Percentiles rank a stretch among this genome's conserved stretches.
phyloP scores from a whole-genome alignment of 768 basidiomycete genomes.

The Rhodotorula babjevae region DNA sequence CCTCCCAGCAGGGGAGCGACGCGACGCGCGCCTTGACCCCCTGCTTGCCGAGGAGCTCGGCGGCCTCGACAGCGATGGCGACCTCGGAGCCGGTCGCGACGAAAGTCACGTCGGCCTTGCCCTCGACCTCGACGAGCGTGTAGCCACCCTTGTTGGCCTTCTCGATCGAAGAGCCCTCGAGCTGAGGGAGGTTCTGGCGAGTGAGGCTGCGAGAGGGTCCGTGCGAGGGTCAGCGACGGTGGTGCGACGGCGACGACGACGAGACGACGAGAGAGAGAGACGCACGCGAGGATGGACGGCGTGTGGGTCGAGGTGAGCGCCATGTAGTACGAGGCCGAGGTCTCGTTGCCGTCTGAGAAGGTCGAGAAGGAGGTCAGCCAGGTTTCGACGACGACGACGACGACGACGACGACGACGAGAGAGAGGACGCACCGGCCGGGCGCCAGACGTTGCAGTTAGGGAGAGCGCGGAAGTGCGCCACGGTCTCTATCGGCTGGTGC shows the following conservation, averaged over 20 bases:
- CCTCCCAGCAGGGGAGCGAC: slow-evolving; percentile 81
- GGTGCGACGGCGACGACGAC: too few relatives aligned
- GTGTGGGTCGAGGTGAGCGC: slow-evolving; percentile 69
- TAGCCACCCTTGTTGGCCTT: slow-evolving; percentile 79
- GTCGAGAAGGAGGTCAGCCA: too few relatives aligned
- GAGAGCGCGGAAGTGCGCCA: slow-evolving; percentile 74
- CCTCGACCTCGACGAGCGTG: slow-evolving; percentile 71
- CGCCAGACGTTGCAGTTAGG: slow-evolving; percentile 79
- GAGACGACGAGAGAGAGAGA: background rate
- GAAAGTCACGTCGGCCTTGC: slow-evolving; percentile 72
- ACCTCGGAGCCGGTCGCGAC: slow-evolving; percentile 89
- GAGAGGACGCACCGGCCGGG: slow-evolving; percentile 23
- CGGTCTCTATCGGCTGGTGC: slow-evolving; percentile 65
- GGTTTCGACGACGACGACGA: background rate
- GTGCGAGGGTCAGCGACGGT: background rate
- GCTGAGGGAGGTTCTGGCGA: slow-evolving; percentile 86
- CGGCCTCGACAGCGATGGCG: slow-evolving; percentile 77
- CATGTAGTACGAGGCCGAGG: slow-evolving; percentile 81
- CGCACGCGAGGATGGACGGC: slow-evolving; percentile 62
- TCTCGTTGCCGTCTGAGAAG: slow-evolving; percentile 72
- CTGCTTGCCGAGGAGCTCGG: slow-evolving; percentile 66
- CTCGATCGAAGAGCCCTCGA: slow-evolving; percentile 80
- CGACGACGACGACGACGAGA: background rate
- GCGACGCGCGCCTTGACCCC: slow-evolving; percentile 78
- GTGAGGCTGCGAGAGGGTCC: slow-evolving; percentile 48